A percentile compares a stretch with the other conserved stretches of the same genome.
Conservation (phyloP, 1,284 basidiomycete species). For the Sporisorium reilianum region DNA sequence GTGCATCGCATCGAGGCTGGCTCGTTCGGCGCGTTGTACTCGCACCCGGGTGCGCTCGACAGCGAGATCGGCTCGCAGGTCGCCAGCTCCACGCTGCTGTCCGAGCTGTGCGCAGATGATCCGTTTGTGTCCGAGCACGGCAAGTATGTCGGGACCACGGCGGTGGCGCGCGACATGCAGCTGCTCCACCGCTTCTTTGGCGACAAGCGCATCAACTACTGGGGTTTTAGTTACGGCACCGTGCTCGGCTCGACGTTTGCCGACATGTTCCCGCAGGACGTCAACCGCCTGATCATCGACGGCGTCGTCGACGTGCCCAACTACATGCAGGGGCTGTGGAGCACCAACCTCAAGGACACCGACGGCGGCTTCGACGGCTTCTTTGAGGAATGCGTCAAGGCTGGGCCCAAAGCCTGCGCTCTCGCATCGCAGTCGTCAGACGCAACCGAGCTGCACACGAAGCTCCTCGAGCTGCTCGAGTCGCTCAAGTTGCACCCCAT, state of each 20-base stretch:
- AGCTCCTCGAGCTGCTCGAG: conserved; percentile 41
- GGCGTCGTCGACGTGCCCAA: conserved; percentile 55
- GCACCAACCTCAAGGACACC: conserved; percentile 37
- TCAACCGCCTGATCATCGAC: conserved; percentile 50
- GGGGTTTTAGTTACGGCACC: conserved; percentile 59
- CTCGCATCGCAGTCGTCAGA: conserved; percentile 29
- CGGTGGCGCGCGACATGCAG: conserved; percentile 51
- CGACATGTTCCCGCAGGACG: conserved; percentile 55
- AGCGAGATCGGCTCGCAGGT: conserved; percentile 36
- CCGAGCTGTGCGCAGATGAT: conserved; percentile 33
- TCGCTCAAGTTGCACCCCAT: conserved; percentile 40
- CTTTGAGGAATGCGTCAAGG: conserved; percentile 48
- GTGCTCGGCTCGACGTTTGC: conserved; percentile 51
- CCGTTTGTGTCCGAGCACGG: conserved; percentile 23
- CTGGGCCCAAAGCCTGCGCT: conserved; percentile 38
- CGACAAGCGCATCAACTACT: conserved; percentile 48
- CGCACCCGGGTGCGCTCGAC: conserved; percentile 36
- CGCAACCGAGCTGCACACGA: conserved; percentile 35
- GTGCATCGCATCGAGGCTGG: conserved; percentile 32
- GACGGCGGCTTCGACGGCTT: conserved; percentile 43
- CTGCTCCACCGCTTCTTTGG: conserved; percentile 50
- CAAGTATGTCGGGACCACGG: conserved; percentile 42
- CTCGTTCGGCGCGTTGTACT: conserved; percentile 34
- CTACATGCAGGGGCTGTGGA: conserved; percentile 44
- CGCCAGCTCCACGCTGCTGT: conserved; percentile 26